These are phyloP conservation scores for Pelargonium australe DNA, from an alignment of 441 rosid genomes.

Conservation along the genomic window DNA sequence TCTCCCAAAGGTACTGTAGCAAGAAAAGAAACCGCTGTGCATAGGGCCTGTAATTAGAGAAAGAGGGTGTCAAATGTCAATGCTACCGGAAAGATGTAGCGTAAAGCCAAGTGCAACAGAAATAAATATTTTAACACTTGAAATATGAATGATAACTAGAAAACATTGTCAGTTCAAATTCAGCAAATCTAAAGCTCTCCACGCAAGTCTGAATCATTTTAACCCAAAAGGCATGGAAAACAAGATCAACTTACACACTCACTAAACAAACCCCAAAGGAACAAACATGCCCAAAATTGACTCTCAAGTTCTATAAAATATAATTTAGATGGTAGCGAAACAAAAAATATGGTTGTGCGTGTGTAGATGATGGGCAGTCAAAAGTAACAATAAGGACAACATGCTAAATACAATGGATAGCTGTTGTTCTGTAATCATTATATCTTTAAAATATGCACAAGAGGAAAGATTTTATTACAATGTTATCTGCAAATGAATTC, in stretches of 20 bases:
- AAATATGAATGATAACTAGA: not conserved
- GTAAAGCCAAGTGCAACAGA: not conserved
- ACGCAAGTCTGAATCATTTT: not conserved
- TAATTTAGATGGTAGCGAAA: too few relatives aligned
- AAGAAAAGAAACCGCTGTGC: conserved; percentile 71
- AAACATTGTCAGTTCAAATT: not conserved
- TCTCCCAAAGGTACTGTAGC: conserved; percentile 86
- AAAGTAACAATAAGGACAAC: not conserved
- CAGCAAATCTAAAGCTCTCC: not conserved
- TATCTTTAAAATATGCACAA: not conserved
- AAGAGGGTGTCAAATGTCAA: not conserved
- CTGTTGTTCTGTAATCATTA: not conserved
- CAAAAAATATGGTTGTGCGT: not conserved
- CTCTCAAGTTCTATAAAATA: not conserved
- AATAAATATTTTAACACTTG: not conserved
- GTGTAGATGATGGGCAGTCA: not conserved
- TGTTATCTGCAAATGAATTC: not conserved
- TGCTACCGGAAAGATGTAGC: not conserved
- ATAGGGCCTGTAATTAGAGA: conserved; percentile 47
- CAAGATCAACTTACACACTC: not conserved
- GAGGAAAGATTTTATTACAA: not conserved
- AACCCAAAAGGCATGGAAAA: not conserved
- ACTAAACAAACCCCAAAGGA: not conserved
- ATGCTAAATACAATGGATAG: not conserved
- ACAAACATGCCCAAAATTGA: conserved; percentile 5